Base-by-base conservation (phyloP, 164 flowering plant species). In the Euptelea pleiosperma region DNA sequence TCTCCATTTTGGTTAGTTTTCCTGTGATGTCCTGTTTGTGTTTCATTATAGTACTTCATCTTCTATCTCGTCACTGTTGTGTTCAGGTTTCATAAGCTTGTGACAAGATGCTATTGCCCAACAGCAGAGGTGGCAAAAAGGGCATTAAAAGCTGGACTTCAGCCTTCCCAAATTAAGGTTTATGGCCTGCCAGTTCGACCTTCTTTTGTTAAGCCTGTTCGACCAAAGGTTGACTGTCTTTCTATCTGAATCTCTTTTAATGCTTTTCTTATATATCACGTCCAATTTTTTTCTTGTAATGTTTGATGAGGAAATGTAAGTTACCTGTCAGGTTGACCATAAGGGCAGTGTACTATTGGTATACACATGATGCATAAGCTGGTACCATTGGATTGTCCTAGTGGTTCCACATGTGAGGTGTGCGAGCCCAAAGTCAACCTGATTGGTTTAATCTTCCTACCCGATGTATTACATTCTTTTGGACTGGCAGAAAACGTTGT, bases 141-240 rank as follows among this genome's bases (percentile, higher is more conserved):
- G 70, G 99, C 99, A 40, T 29, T 62, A 22, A 90, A 84, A 80
- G 99, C 97, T 60, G 97, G 99, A 45, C 77, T 93, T 11, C 57
- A 90, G 49, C 82, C 87, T 36, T 82, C 92, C 36, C 97, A 93
- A 74, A 85, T 90, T 18, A 86, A 85, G 78, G 89, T 93, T 58
- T 90, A 72, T 72, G 99, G 99, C 58, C 94, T 93, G 58, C 99
- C 99, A 36, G 99, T 93, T 31, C 76, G 99, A 59, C 95, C 97
- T 67, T 90, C 97, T 29, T 93, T 93, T 68, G 79, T 90, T 65
- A 93, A 86, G 81, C 79, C 95, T 65, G 80, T 93, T 65, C 80
- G 79, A 18, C 84, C 91, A 9, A 93, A 93, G 97, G 99, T 92
- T 59, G 51, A 57, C 61, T 33, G 7, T 30, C 26, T 24, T 49